Base-by-base conservation (phyloP, 2,329 filamentous ascomycete species). In the Rhinocladiella mackenziei region DNA sequence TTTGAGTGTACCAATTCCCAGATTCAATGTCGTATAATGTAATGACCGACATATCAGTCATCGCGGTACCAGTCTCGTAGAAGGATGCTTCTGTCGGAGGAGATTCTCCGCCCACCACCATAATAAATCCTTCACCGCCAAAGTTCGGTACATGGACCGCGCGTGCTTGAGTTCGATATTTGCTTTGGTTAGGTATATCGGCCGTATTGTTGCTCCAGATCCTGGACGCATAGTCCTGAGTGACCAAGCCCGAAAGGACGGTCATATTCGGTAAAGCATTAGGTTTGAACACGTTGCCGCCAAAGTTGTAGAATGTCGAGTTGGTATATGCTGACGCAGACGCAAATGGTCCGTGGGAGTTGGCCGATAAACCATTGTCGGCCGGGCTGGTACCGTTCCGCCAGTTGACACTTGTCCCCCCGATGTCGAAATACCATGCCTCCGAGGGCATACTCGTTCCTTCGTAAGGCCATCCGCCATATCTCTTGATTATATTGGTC, bases 11-110 rank as follows among this genome's bases (percentile, higher is more conserved):
- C 52, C 52, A 55, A 14, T 18, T 46, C 4, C 30, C 34, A 15
- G 31, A 30, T 19, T 39, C 42, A 17, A 52, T 47, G 10, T 54
- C 48, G 22, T 49, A 50, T 2, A 52, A 39, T n/a, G 48, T 54
- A 19, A 54, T 44, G n/a, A 31, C 43, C 14, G 48, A 45, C 48
- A 54, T 51, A n/a, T 51, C 45, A 8, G 40, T 28, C 38, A 54
- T 31, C 11, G 14, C 15, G 2, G 7, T 19, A 2, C 41, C 46
- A 9, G 18, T 19, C 20, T 45, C 42, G 38, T 50, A 50, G 22
- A 42, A 17, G 4, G 41, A 45, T 14, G 20, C 46, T 31, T 45
- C 42, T 8, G 42, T 50, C 2, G 36, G 36, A n/a, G 46, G 46
- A 11, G 19, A 17, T 22, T 49, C 45, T 13, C 51, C 51, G 14